Percentiles rank a stretch among this genome's conserved stretches.
phyloP scores from a whole-genome alignment of 768 basidiomycete genomes.

The Leccinum olivaceopallidum region DNA sequence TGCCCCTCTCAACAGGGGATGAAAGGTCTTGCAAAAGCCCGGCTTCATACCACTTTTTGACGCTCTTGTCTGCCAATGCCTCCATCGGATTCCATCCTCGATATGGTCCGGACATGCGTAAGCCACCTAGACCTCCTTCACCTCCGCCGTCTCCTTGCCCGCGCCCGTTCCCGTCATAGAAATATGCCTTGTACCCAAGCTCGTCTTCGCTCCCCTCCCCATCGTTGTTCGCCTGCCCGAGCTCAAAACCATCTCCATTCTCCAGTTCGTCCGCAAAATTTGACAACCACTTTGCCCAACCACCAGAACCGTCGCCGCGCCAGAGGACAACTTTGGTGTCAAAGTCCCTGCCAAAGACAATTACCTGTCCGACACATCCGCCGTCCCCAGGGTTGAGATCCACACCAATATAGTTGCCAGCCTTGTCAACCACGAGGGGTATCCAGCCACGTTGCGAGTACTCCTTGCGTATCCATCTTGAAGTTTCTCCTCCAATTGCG shows the following conservation, averaged over 20 bases:
- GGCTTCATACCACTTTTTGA: constrained; percentile 81
- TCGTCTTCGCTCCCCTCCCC: constrained; percentile 81
- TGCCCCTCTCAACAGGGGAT: constrained; percentile 42
- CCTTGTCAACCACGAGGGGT: constrained; percentile 90
- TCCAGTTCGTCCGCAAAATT: constrained; percentile 92
- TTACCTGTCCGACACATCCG: constrained; percentile 87
- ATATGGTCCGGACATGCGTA: constrained; percentile 82
- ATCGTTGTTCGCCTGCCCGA: constrained; percentile 56
- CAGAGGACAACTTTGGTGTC: constrained; percentile 97
- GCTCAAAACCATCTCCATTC: constrained; percentile 83
- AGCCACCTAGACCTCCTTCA: constrained; percentile 66
- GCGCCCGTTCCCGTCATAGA: constrained; percentile 75
- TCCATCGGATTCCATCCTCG: constrained; percentile 91
- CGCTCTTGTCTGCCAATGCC: constrained; percentile 89
- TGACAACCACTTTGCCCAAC: constrained; percentile 95
- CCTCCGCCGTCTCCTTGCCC: constrained; percentile 80
- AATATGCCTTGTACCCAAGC: constrained; percentile 85
- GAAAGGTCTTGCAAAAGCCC: constrained; percentile 62
- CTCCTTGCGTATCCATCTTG: constrained; percentile 73
- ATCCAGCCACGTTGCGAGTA: constrained; percentile 98
- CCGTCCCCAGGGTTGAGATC: constrained; percentile 85
- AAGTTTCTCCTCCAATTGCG: constrained; percentile 61
- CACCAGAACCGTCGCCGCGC: constrained; percentile 85
- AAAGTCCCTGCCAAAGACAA: constrained; percentile 98
- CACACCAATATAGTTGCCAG: constrained; percentile 95